Evolutionary conservation across 169 alveolate genomes (phyloP).

Genomic region (Plasmodium cynomolgi): DNA sequence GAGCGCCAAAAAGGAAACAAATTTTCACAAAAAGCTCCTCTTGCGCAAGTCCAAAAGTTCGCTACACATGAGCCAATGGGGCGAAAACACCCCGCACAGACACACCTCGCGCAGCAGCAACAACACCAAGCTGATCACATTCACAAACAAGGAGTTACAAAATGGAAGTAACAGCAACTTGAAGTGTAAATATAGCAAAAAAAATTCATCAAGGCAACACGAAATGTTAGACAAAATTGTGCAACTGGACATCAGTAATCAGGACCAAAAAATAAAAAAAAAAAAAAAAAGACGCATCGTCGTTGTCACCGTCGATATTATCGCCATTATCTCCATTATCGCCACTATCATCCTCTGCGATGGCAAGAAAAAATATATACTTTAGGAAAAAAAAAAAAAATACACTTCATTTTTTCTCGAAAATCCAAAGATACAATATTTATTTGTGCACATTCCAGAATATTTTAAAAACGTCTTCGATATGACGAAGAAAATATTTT

Average conservation of each 20-base stretch:
- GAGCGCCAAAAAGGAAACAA: not conserved
- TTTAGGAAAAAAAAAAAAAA: conserved; percentile 30
- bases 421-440: conserved; percentile 22
- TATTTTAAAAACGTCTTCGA: conserved; percentile 15
- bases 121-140: conserved; percentile 4
- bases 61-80: not conserved
- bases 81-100: not conserved
- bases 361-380: not conserved
- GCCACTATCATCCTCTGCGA: not conserved
- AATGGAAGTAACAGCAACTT: not conserved
- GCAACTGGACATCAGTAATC: conserved; percentile 50
- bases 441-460: conserved; percentile 40
- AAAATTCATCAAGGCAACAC: not conserved
- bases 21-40: not conserved
- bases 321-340: not conserved
- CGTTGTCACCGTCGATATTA: not conserved
- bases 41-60: not conserved
- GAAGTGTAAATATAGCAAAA: not conserved
- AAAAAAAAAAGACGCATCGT: conserved; percentile 20
- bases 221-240: conserved; percentile 62
- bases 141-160: conserved; percentile 5
- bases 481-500: conserved; percentile 48
- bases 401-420: conserved; percentile 22
- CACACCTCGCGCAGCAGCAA: not conserved
- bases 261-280: conserved; percentile 23